Conservation (phyloP, 108 stramenopile genomes). For the Cyclotella sp. region DNA sequence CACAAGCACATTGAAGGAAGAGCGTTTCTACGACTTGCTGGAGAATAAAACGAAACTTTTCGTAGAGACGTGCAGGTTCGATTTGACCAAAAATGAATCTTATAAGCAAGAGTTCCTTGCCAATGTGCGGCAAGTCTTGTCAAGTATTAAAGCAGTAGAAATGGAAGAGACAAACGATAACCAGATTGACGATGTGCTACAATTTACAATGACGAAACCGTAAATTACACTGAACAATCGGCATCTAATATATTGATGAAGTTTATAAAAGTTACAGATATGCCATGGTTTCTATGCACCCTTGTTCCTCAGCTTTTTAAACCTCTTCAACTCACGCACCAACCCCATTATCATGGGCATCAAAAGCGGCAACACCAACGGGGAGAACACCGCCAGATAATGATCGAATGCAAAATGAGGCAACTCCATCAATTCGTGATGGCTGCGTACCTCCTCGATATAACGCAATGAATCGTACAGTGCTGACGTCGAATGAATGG, state of each 20-base stretch:
- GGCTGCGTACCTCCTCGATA: slow-evolving; percentile 27
- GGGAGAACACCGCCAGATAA: slow-evolving; percentile 70
- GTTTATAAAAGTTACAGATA: too few relatives aligned
- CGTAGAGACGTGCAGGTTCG: slow-evolving; percentile 31
- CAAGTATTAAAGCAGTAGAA: neutral
- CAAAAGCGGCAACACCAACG: slow-evolving; percentile 76
- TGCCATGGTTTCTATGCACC: too few relatives aligned
- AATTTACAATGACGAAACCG: neutral
- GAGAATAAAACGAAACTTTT: slow-evolving; percentile 7
- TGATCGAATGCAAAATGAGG: slow-evolving; percentile 70
- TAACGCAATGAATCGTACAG: slow-evolving; percentile 34
- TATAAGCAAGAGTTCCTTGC: neutral
- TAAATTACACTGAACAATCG: neutral
- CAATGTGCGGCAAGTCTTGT: neutral
- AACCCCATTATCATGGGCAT: slow-evolving; percentile 61
- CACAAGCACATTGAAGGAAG: slow-evolving; percentile 1
- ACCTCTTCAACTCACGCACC: slow-evolving; percentile 68
- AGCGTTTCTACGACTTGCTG: slow-evolving; percentile 13
- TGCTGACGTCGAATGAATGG: slow-evolving; percentile 33
- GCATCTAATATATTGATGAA: neutral
- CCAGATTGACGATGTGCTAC: neutral
- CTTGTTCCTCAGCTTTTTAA: slow-evolving; percentile 41
- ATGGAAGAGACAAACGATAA: neutral
- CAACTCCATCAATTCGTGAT: slow-evolving; percentile 46
- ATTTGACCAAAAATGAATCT: neutral